phyloP scores from a whole-genome alignment of 352 stramenopile species.

The Phytophthora pseudosyringae region DNA sequence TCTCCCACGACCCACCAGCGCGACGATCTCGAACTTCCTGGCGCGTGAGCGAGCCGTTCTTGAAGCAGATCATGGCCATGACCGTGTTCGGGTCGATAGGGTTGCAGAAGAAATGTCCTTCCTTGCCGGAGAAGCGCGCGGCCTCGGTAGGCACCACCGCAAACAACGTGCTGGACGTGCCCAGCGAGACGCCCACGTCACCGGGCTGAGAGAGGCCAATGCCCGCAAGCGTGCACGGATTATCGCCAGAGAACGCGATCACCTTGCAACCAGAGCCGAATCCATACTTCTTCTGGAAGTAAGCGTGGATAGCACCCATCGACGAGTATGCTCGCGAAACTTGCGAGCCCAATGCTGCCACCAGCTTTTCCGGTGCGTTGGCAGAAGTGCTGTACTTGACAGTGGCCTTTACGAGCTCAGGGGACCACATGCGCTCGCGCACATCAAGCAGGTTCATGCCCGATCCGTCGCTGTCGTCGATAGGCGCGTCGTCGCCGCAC shows the following conservation, averaged over 20 bases:
- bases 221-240: slow-evolving; percentile 76
- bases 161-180: slow-evolving; percentile 73
- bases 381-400: slow-evolving; percentile 30
- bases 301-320: slow-evolving; percentile 56
- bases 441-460: slow-evolving; percentile 90
- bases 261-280: slow-evolving; percentile 63
- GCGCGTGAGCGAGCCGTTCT: slow-evolving; percentile 81
- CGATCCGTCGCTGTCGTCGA: slow-evolving; percentile 82
- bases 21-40: slow-evolving; percentile 61
- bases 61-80: slow-evolving; percentile 91
- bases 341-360: slow-evolving; percentile 41
- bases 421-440: slow-evolving; percentile 57
- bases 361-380: slow-evolving; percentile 32
- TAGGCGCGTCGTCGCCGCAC: slow-evolving; percentile 62
- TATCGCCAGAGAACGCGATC: slow-evolving; percentile 84
- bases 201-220: slow-evolving; percentile 62
- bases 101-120: slow-evolving; percentile 88
- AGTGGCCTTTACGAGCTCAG: slow-evolving; percentile 50
- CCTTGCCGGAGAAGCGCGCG: slow-evolving; percentile 52
- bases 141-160: slow-evolving; percentile 51
- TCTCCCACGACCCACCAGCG: slow-evolving; percentile 50
- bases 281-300: slow-evolving; percentile 74
- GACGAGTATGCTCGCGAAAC: slow-evolving; percentile 54
- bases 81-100: slow-evolving; percentile 71
- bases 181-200: slow-evolving; percentile 69